These are phyloP conservation scores for Trichoderma orchidacearum DNA, from an alignment of 495 filamentous ascomycete species.

Conservation along the genomic window DNA sequence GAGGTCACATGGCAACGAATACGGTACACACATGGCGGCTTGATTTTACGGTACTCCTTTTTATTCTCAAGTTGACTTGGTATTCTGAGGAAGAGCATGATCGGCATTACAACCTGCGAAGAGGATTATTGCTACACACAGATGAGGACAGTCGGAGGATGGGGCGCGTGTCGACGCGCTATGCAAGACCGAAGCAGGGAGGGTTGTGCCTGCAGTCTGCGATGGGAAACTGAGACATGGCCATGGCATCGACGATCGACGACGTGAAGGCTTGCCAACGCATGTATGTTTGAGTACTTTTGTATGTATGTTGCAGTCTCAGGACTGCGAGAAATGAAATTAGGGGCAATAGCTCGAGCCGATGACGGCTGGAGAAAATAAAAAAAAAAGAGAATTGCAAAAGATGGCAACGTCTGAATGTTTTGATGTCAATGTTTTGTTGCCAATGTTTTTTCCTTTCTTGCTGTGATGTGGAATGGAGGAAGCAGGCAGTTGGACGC, in stretches of 20 bases:
- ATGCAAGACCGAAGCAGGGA: neutral
- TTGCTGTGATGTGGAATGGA: neutral
- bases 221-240: neutral
- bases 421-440: neutral
- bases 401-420: neutral
- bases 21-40: neutral
- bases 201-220: neutral
- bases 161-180: neutral
- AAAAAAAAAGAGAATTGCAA: neutral
- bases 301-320: neutral
- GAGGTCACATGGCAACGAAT: slow-evolving; percentile 2
- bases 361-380: neutral
- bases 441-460: neutral
- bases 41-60: neutral
- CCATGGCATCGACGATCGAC: neutral
- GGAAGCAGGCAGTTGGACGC: neutral
- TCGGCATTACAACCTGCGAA: too few relatives aligned
- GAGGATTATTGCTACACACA: too few relatives aligned
- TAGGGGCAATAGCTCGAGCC: neutral
- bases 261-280: neutral
- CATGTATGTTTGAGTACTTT: neutral
- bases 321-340: neutral
- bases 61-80: neutral
- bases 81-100: too few relatives aligned
- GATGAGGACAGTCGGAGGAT: too few relatives aligned